These are phyloP conservation scores for Actinidia chinensis DNA, from an alignment of 179 eudicot species.

Conservation along the genomic window DNA sequence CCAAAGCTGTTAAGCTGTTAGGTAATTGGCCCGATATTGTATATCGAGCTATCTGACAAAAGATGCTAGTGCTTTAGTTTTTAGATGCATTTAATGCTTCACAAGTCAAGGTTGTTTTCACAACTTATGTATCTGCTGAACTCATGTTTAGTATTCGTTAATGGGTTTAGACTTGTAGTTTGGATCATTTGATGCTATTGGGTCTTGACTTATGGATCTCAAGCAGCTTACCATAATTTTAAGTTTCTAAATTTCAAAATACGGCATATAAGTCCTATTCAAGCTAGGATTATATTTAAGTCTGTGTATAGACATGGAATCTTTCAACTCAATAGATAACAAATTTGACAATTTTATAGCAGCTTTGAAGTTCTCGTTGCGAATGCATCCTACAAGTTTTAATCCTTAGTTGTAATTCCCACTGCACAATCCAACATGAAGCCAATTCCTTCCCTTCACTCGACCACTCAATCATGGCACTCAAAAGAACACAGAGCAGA, in stretches of 20 bases:
- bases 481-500: no score
- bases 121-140: not conserved
- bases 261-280: not conserved
- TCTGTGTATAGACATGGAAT: not conserved
- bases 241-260: not conserved
- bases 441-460: no score
- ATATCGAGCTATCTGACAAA: no score
- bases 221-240: not conserved
- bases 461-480: no score
- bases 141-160: not conserved
- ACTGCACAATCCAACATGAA: no score
- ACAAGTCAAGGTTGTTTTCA: not conserved
- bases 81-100: not conserved
- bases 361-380: not conserved
- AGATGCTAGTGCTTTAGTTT: not conserved
- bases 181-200: not conserved
- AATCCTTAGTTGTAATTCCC: not conserved
- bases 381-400: not conserved
- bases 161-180: not conserved
- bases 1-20: no score
- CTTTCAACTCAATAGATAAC: not conserved
- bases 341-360: not conserved
- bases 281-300: not conserved
- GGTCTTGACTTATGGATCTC: not conserved
- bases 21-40: no score